Base-by-base conservation (phyloP, 208 protist genomes). In the Leishmania major region DNA sequence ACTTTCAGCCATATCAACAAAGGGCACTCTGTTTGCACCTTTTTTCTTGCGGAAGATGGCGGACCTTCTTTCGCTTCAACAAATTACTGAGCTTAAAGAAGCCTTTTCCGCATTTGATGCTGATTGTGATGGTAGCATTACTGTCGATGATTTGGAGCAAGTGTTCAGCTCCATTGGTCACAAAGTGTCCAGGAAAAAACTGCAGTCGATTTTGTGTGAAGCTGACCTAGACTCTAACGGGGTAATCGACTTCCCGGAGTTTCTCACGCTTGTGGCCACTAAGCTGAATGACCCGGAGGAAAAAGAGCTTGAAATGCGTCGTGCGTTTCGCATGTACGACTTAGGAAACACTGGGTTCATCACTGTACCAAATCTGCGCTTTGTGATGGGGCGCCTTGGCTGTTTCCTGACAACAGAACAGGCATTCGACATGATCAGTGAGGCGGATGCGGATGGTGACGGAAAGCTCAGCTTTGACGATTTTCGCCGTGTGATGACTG, bases 61-160 rank as follows among this genome's bases (percentile, higher is more conserved):
- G 11, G 94, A 97, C 85, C 88, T 99, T 47, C 89, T 99, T 45
- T 97, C 99, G 2, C 92, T 99, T 76, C 99, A 99, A 88, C 99
- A 99, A 91, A 99, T 99, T 71, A 99, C 98, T 22, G 99, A 99
- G 91, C 99, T 99, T 85, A 99, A 99, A 92, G 99, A 99, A 87
- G 99, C 99, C 2, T 99, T 99, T 94, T 97, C 98, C 62, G 92
- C 99, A 19, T 99, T 99, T 89, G 99, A 99, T 86, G 99, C 96
- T 78, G 99, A 99, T 84, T 96, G 98, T 75, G 99, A 99, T 95
- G 99, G 99, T 40, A 97, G 89, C 70, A 99, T 99, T 88, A 99
- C 99, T 0, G 97, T 99, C 7, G 99, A 99, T 55, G 99, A 99
- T 90, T 90, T 99, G 6, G 99, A 97, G 77, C 99, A 99, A 35